These are phyloP conservation scores for Colletotrichum nymphaeae DNA, from an alignment of 2,329 filamentous ascomycete species.

Conservation along the genomic window DNA sequence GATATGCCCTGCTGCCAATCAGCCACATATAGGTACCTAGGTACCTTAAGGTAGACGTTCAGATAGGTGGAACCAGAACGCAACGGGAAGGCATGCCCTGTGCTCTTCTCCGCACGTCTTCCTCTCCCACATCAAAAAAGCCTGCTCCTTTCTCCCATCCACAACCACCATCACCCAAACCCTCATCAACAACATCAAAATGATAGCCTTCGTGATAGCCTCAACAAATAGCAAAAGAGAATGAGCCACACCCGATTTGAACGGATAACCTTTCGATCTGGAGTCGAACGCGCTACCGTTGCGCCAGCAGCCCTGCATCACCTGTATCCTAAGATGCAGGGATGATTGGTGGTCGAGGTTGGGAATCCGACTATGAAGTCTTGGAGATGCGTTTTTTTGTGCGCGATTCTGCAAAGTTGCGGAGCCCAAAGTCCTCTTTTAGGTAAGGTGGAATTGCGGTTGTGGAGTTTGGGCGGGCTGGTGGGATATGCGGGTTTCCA, in stretches of 20 bases:
- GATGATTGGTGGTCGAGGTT: neutral
- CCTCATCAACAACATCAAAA: neutral
- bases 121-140: neutral
- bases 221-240: neutral
- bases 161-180: neutral
- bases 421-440: neutral
- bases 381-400: neutral
- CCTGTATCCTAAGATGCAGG: neutral
- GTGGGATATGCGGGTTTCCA: neutral
- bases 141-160: neutral
- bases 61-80: neutral
- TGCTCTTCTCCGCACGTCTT: neutral
- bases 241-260: conserved; percentile 9
- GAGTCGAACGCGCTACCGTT: conserved; percentile 12
- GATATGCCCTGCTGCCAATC: neutral
- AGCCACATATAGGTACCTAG: no score
- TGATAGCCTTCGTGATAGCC: neutral
- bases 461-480: neutral
- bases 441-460: neutral
- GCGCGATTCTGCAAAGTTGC: neutral
- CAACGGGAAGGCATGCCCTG: neutral
- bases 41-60: no score
- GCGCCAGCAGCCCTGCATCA: neutral
- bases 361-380: neutral
- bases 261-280: conserved; percentile 18